Conservation (phyloP, 768 basidiomycete genomes). For the Heimioporus sp. region DNA sequence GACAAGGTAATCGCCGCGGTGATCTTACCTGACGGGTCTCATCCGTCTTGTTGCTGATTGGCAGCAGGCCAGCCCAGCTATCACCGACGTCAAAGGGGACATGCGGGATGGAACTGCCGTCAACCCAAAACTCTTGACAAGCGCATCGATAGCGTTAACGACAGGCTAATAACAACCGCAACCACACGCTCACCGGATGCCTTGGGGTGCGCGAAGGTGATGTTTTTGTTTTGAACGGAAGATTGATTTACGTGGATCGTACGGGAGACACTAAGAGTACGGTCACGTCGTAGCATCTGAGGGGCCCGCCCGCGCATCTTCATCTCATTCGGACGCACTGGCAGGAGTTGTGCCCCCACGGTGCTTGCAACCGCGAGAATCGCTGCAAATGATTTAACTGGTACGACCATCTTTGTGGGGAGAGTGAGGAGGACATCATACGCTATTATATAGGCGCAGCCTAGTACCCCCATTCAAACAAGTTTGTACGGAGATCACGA, state of each 20-base stretch:
- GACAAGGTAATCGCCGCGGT: neutral
- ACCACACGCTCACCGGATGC: slow-evolving; percentile 47
- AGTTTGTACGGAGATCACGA: no score
- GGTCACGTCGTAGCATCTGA: slow-evolving; percentile 33
- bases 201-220: slow-evolving; percentile 67
- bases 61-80: slow-evolving; percentile 72
- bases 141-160: neutral
- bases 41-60: slow-evolving; percentile 56
- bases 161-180: neutral
- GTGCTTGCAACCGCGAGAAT: slow-evolving; percentile 8
- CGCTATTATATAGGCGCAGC: no score
- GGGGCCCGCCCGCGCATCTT: slow-evolving; percentile 48
- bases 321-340: slow-evolving; percentile 42
- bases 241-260: slow-evolving; percentile 2
- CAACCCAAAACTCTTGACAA: slow-evolving; percentile 61
- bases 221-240: slow-evolving; percentile 61
- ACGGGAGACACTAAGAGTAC: neutral
- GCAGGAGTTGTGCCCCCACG: slow-evolving; percentile 20
- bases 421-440: no score
- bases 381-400: slow-evolving; percentile 1
- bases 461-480: no score
- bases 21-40: slow-evolving; percentile 63
- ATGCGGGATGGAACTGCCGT: slow-evolving; percentile 62
- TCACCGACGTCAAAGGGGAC: slow-evolving; percentile 74
- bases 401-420: slow-evolving; percentile 9